A percentile compares a stretch with the other conserved stretches of the same genome.
These are phyloP conservation scores for Mycena pura DNA, from an alignment of 768 basidiomycete genomes.

Conservation along the genomic window DNA sequence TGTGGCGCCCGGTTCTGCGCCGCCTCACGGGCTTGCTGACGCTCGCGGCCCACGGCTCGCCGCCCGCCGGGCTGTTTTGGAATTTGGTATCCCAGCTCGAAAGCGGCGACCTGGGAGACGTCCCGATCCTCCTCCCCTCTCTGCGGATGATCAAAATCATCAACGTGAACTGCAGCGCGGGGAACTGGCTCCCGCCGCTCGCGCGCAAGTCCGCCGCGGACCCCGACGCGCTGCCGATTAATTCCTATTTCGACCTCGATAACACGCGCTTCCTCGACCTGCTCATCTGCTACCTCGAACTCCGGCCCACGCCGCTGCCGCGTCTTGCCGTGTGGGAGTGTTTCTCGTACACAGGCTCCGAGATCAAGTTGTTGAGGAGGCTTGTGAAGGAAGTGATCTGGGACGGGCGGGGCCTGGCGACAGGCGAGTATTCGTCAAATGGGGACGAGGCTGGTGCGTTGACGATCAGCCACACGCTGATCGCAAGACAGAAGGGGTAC, in stretches of 20 bases:
- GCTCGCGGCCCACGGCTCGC: slow-evolving; percentile 1
- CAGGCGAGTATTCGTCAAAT: background rate
- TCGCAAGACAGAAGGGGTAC: background rate
- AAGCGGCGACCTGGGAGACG: background rate
- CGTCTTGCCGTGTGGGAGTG: slow-evolving; percentile 1
- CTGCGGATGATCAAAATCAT: background rate
- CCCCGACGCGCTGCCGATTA: background rate
- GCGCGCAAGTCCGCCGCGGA: too few species aligned
- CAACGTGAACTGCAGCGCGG: background rate
- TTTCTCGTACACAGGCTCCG: background rate
- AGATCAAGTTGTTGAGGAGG: slow-evolving; percentile 14
- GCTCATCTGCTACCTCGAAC: slow-evolving; percentile 12
- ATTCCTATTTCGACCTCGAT: slow-evolving; percentile 16
- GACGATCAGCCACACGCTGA: slow-evolving; percentile 14
- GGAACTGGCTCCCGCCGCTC: slow-evolving; percentile 14
- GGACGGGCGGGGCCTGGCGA: slow-evolving; percentile 1
- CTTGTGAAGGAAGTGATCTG: slow-evolving; percentile 7
- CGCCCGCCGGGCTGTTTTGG: slow-evolving; percentile 8
- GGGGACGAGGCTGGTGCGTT: slow-evolving; percentile 11
- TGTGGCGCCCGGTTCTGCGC: slow-evolving; percentile 2
- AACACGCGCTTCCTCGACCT: slow-evolving; percentile 14
- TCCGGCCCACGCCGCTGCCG: background rate
- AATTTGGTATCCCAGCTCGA: slow-evolving; percentile 1
- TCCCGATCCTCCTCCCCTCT: background rate
- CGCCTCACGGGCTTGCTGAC: background rate